Evolutionary conservation across 768 basidiomycete species (phyloP).

Genomic region (Dacryopinax primogenitus): DNA sequence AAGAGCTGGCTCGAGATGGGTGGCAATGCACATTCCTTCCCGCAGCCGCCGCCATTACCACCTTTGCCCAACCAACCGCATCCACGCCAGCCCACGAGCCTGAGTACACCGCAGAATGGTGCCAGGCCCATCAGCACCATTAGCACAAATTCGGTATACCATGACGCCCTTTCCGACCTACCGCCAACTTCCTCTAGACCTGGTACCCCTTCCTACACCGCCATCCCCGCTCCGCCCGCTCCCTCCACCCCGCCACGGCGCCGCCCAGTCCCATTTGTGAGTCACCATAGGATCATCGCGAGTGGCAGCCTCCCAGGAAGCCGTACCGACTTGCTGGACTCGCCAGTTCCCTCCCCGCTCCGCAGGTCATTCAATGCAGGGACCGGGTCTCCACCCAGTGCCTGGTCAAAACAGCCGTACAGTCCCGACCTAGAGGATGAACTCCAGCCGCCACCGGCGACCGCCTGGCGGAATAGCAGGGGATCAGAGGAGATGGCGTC

Average conservation of each 20-base stretch:
- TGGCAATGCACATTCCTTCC: background rate
- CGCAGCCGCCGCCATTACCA: slow-evolving; percentile 1
- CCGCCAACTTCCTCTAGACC: background rate
- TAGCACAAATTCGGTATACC: background rate
- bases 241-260: background rate
- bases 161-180: background rate
- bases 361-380: background rate
- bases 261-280: background rate
- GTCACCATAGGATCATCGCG: background rate
- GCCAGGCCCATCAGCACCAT: slow-evolving; percentile 5
- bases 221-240: slow-evolving; percentile 6
- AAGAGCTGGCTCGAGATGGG: slow-evolving; percentile 8
- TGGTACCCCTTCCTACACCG: background rate
- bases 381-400: background rate
- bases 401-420: background rate
- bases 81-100: background rate
- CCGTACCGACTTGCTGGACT: background rate
- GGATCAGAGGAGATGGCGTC: background rate
- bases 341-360: slow-evolving; percentile 1
- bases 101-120: background rate
- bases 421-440: slow-evolving; percentile 3
- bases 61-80: background rate
- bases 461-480: background rate
- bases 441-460: background rate
- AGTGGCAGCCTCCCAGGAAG: background rate